These are phyloP conservation scores for Annulohypoxylon maeteangense DNA, from an alignment of 495 filamentous ascomycete genomes.

Conservation along the genomic window DNA sequence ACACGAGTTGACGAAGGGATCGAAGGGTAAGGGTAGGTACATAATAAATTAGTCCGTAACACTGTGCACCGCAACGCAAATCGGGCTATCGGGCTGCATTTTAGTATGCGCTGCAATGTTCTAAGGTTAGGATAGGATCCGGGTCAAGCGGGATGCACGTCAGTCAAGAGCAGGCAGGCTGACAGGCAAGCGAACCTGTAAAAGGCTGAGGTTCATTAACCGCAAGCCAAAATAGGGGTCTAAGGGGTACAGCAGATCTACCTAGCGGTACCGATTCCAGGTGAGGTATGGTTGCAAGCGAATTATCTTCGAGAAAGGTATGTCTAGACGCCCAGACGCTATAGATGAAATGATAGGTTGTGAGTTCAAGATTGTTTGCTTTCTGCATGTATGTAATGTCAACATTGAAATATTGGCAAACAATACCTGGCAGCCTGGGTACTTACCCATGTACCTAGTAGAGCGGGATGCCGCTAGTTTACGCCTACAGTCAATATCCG, in stretches of 20 bases:
- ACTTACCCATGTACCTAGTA: neutral
- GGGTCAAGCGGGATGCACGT: constrained; percentile 39
- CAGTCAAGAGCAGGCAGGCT: constrained; percentile 23
- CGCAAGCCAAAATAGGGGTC: constrained; percentile 38
- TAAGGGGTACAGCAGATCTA: constrained; percentile 31
- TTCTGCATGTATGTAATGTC: constrained; percentile 5
- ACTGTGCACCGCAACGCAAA: constrained; percentile 6
- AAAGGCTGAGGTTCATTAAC: constrained; percentile 23
- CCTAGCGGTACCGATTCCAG: constrained; percentile 8
- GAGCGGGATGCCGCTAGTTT: no score
- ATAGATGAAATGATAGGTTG: constrained; percentile 13
- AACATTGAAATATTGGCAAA: neutral
- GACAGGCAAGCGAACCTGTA: constrained; percentile 19
- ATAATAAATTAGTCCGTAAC: neutral
- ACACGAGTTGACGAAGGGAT: neutral
- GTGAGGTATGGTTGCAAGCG: constrained; percentile 11
- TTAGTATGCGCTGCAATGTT: constrained; percentile 24
- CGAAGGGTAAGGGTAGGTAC: constrained; percentile 1
- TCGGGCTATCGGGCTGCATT: constrained; percentile 8
- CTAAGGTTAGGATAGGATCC: constrained; percentile 27
- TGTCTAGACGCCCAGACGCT: constrained; percentile 25
- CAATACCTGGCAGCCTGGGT: neutral
- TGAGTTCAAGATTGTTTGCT: constrained; percentile 8
- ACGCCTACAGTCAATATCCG: no score
- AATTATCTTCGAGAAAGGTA: constrained; percentile 17